These are phyloP conservation scores for Eucalyptus marginata DNA, from an alignment of 345 rosid genomes.

Conservation along the genomic window DNA sequence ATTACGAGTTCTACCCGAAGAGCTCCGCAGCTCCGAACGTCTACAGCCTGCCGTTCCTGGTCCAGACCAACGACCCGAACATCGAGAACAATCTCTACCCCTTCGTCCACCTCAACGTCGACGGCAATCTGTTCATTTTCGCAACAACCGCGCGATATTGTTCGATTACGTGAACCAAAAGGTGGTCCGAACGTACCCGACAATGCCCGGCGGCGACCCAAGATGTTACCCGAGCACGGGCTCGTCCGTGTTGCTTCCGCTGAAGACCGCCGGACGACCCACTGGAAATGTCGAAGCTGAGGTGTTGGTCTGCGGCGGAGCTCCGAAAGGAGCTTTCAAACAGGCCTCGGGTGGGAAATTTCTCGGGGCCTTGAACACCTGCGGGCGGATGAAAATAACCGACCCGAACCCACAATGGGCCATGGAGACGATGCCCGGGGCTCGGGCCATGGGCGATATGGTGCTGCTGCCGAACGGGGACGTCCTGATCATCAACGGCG, in stretches of 20 bases:
- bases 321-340: conserved; percentile 34
- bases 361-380: conserved; percentile 18
- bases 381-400: conserved; percentile 34
- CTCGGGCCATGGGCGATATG: conserved; percentile 65
- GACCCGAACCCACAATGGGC: conserved; percentile 29
- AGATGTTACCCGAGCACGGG: conserved; percentile 49
- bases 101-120: conserved; percentile 29
- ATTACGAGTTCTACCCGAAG: conserved; percentile 17
- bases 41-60: conserved; percentile 4
- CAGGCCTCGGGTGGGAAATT: conserved; percentile 1
- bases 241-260: conserved; percentile 32
- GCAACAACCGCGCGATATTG: conserved; percentile 33
- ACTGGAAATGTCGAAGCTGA: conserved; percentile 3
- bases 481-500: conserved; percentile 51
- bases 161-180: conserved; percentile 16
- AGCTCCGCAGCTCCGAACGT: not conserved
- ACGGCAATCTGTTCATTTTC: conserved; percentile 36
- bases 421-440: conserved; percentile 49
- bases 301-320: conserved; percentile 51
- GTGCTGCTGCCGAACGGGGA: conserved; percentile 47
- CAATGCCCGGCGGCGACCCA: conserved; percentile 32
- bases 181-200: conserved; percentile 24
- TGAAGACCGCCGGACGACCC: not conserved
- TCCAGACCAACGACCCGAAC: not conserved
- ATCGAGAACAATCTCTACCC: conserved; percentile 36